phyloP scores from a whole-genome alignment of 2,329 filamentous ascomycete genomes.

The Periconia macrospinosa region DNA sequence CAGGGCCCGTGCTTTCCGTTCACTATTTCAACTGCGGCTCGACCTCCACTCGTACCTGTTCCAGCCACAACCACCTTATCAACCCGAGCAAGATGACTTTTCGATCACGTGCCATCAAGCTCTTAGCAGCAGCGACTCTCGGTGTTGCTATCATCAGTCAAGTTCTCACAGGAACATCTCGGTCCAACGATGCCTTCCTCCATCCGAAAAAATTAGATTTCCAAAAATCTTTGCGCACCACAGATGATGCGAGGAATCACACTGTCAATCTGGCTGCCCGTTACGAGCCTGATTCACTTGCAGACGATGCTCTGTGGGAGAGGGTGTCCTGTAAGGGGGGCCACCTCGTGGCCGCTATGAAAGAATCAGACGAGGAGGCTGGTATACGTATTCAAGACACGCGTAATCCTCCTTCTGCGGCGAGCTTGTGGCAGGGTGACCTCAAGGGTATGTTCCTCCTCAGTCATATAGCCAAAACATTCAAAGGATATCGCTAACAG shows the following conservation, averaged over 20 bases:
- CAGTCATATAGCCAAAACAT: too few species aligned
- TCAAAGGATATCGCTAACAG: background rate
- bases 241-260: too few species aligned
- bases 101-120: background rate
- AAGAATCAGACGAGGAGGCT: conserved; percentile 13
- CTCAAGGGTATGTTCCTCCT: conserved; percentile 8
- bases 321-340: conserved; percentile 9
- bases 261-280: background rate
- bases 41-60: background rate
- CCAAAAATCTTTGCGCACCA: too few species aligned
- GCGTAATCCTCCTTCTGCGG: conserved; percentile 16
- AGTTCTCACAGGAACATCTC: background rate
- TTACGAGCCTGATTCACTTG: background rate
- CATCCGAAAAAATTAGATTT: too few species aligned
- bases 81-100: background rate
- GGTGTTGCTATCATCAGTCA: background rate
- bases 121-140: background rate
- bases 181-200: too few species aligned
- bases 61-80: background rate
- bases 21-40: background rate
- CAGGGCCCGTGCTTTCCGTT: background rate
- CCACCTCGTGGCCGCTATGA: conserved; percentile 14
- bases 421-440: conserved; percentile 17
- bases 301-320: background rate
- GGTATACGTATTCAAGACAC: conserved; percentile 13